Percentiles rank a stretch among this genome's conserved stretches.
Evolutionary conservation across 2,329 filamentous ascomycete genomes (phyloP).

Genomic region (Chaetoscypha palmicola): DNA sequence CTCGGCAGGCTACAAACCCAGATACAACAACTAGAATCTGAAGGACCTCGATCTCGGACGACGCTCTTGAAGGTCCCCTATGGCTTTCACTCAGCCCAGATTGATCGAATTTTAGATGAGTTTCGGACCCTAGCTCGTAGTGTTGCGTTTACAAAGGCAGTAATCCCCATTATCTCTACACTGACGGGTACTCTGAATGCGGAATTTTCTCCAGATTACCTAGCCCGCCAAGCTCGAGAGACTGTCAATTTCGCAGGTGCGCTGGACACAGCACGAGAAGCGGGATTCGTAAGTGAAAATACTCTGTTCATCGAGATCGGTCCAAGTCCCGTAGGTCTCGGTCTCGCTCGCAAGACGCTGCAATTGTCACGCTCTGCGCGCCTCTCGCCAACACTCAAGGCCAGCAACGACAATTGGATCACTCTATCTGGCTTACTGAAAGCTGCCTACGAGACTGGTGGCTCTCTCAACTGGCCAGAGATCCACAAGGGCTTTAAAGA

Average conservation of each 20-base stretch:
- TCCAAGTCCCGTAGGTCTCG: slow-evolving; percentile 60
- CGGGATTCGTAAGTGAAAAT: slow-evolving; percentile 49
- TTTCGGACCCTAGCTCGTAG: slow-evolving; percentile 40
- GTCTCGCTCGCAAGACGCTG: slow-evolving; percentile 54
- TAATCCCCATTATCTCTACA: slow-evolving; percentile 60
- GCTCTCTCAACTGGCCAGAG: slow-evolving; percentile 52
- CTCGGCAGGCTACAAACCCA: slow-evolving; percentile 41
- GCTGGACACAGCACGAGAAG: slow-evolving; percentile 47
- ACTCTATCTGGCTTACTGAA: slow-evolving; percentile 49
- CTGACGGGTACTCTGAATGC: slow-evolving; percentile 50
- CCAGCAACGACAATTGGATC: slow-evolving; percentile 50
- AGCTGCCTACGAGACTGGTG: slow-evolving; percentile 60
- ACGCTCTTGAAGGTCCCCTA: slow-evolving; percentile 54
- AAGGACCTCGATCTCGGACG: slow-evolving; percentile 53
- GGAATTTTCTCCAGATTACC: slow-evolving; percentile 52
- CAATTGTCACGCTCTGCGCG: slow-evolving; percentile 35
- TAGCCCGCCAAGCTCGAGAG: slow-evolving; percentile 57
- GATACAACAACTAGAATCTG: slow-evolving; percentile 40
- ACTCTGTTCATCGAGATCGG: slow-evolving; percentile 66
- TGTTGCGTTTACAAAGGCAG: slow-evolving; percentile 48
- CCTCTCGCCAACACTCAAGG: slow-evolving; percentile 44
- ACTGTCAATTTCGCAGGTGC: slow-evolving; percentile 61
- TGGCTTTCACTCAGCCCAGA: slow-evolving; percentile 58
- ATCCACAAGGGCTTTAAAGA: slow-evolving; percentile 49
- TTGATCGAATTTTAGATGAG: slow-evolving; percentile 39